Evolutionary conservation across 1,284 basidiomycete genomes (phyloP), one percentile per base, ranked within the genome.

Genomic region (Trametes pubescens): DNA sequence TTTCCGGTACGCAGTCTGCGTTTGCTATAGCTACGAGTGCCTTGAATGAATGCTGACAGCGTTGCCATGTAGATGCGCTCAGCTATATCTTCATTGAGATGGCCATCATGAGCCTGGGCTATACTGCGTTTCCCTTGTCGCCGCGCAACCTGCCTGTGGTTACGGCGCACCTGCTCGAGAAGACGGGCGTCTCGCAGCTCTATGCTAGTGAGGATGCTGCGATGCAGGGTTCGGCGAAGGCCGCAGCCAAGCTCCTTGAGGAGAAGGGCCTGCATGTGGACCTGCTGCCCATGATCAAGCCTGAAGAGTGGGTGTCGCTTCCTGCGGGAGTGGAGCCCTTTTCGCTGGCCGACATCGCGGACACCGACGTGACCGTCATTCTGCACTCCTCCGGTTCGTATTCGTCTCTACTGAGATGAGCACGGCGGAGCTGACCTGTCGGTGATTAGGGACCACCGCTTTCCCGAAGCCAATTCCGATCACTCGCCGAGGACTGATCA

Each of bases 371-470:
- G 2, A 57, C 64, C 10, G n/a, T 69, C 11, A 70, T 77, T 55
- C 59, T 77, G n/a, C 79, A 79, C 67, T 79, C 78, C 4, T 79
- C 78, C n/a, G 77, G 78, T 77, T 56, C 10, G 68, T 49, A 18
- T 44, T 24, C 32, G 43, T 14, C 2, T 43, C 24, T n/a, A 8
- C 2, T 10, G 7, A 24, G 13, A 21, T 29, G 18, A 8, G 14
- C 5, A 24, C 24, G 14, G 10, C 2, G 24, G 13, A 7, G 16
- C 34, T 46, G 4, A 21, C 22, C 1, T 34, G 10, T 18, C 22
- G 14, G 29, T 53, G 9, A 52, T 54, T 47, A 72, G 74, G 75
- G 5, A 69, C 74, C 9, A 75, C 71, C 24, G 62, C 73, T 1
- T 72, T 72, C 47, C 73, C 74, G 10, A 76, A 75, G 55, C 70